These are phyloP conservation scores for Microthyrium microscopicum DNA, from an alignment of 2,329 filamentous ascomycete species.

Conservation along the genomic window DNA sequence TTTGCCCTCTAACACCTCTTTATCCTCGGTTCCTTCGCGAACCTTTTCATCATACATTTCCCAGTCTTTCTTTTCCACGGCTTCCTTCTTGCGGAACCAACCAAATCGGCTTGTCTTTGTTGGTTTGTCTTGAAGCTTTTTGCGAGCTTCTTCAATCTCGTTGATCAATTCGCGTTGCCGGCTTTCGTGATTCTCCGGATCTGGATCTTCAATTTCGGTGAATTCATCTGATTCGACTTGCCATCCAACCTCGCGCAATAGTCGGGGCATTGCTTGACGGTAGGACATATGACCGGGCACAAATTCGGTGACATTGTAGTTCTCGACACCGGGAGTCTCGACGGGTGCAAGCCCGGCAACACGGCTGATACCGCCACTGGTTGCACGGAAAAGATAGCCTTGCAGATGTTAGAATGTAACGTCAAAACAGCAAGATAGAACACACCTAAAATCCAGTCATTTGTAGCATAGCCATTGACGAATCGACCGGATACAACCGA, in stretches of 20 bases:
- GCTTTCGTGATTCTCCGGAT: conserved; percentile 79
- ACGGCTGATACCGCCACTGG: conserved; percentile 75
- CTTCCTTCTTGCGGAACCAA: conserved; percentile 71
- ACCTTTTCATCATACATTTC: conserved; percentile 71
- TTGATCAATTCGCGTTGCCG: conserved; percentile 86
- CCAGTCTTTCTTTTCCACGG: conserved; percentile 70
- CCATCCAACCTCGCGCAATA: conserved; percentile 82
- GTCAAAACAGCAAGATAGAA: conserved; percentile 1
- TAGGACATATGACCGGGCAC: conserved; percentile 96
- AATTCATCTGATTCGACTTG: conserved; percentile 86
- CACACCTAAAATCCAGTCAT: conserved; percentile 82
- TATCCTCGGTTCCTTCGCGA: conserved; percentile 25
- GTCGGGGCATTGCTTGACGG: conserved; percentile 72
- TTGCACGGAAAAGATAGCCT: conserved; percentile 84
- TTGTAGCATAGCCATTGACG: conserved; percentile 83
- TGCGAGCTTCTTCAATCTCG: conserved; percentile 89
- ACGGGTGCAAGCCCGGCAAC: conserved; percentile 72
- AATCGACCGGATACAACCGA: conserved; percentile 86
- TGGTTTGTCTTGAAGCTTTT: conserved; percentile 65
- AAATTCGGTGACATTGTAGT: conserved; percentile 69
- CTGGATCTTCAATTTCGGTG: conserved; percentile 88
- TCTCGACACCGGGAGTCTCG: conserved; percentile 69
- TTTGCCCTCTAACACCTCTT: conserved; percentile 15
- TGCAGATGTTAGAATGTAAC: conserved; percentile 3
- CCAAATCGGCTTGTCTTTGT: conserved; percentile 46